Percentiles rank a stretch among this genome's conserved stretches.
phyloP scores from a whole-genome alignment of 2,329 filamentous ascomycete species.

The Trichoderma asperellum region DNA sequence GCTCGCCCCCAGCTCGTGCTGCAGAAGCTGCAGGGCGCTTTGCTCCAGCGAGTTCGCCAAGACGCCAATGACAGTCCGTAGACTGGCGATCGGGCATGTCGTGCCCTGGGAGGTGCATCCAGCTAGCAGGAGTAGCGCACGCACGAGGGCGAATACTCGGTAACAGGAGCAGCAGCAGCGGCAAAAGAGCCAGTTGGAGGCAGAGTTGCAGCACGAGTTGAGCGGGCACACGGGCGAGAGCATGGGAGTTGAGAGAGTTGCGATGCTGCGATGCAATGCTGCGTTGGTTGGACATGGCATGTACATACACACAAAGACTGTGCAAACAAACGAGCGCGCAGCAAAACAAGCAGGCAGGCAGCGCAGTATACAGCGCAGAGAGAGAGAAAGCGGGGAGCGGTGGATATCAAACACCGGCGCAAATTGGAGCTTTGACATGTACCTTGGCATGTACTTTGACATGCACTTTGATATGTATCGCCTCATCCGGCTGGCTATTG shows the following conservation, averaged over 20 bases:
- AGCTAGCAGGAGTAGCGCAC: not conserved
- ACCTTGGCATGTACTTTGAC: not conserved
- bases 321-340: not conserved
- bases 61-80: constrained; percentile 13
- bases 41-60: constrained; percentile 5
- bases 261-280: not conserved
- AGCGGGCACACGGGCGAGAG: too few species aligned
- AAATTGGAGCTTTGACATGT: constrained; percentile 9
- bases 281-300: not conserved
- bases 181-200: not conserved
- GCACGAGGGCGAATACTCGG: not conserved
- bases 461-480: not conserved
- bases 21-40: constrained; percentile 1
- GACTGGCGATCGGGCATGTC: constrained; percentile 22
- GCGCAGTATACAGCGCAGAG: too few species aligned
- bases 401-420: constrained; percentile 15
- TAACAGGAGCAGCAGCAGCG: not conserved
- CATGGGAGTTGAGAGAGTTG: too few species aligned
- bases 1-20: not conserved
- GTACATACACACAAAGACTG: not conserved
- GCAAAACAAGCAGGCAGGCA: not conserved
- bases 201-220: not conserved
- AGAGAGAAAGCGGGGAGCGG: constrained; percentile 5
- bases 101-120: constrained; percentile 21
- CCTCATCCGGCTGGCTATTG: too few species aligned